phyloP scores from a whole-genome alignment of 75 land plant species.

The Sequoia sempervirens region DNA sequence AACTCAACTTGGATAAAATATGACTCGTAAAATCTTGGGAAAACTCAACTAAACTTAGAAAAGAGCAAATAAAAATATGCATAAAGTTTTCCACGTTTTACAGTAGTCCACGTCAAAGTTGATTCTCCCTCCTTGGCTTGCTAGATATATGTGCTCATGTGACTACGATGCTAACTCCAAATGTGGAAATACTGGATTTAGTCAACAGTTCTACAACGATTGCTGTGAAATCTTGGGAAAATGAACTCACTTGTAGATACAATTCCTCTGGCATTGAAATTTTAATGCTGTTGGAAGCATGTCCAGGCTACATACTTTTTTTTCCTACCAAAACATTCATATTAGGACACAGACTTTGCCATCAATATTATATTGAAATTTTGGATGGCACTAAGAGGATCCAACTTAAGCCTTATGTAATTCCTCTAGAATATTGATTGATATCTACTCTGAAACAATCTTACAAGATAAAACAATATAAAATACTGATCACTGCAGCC shows the following conservation, averaged over 20 bases:
- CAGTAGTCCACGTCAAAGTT: background rate
- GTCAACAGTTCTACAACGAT: background rate
- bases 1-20: background rate
- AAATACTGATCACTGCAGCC: background rate
- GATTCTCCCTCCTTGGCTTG: background rate
- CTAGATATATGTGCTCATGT: background rate
- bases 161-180: background rate
- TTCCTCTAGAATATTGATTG: background rate
- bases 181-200: background rate
- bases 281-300: background rate
- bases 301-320: too few relatives aligned
- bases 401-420: background rate
- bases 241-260: background rate
- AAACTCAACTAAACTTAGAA: background rate
- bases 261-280: background rate
- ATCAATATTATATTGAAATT: too few relatives aligned
- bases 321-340: too few relatives aligned
- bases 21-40: too few relatives aligned
- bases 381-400: too few relatives aligned
- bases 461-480: background rate
- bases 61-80: background rate
- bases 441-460: background rate
- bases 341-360: too few relatives aligned
- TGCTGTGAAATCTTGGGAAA: background rate
- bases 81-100: background rate